A percentile compares a stretch with the other conserved stretches of the same genome.
Evolutionary conservation across 2,329 filamentous ascomycete genomes (phyloP).

Genomic region (Claviceps sp.): DNA sequence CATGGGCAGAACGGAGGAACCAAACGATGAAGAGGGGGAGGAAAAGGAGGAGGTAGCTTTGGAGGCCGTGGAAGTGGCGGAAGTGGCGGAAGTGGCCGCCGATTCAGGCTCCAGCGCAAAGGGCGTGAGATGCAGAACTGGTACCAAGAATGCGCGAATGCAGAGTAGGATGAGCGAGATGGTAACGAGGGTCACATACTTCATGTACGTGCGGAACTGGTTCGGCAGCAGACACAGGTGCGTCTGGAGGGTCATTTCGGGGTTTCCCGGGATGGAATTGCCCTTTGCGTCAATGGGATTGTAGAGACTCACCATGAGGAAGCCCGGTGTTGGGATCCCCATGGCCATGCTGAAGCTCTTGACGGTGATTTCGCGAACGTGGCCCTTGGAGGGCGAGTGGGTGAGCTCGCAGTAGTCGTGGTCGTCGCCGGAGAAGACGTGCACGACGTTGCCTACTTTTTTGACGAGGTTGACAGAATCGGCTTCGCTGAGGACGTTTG

Average conservation of each 20-base stretch:
- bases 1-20: constrained; percentile 22
- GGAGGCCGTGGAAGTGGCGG: neutral
- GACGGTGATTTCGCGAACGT: constrained; percentile 74
- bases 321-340: constrained; percentile 79
- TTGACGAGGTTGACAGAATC: constrained; percentile 65
- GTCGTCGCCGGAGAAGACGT: constrained; percentile 91
- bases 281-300: constrained; percentile 64
- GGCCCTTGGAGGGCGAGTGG: constrained; percentile 55
- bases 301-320: constrained; percentile 79
- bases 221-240: constrained; percentile 85
- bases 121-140: constrained; percentile 36
- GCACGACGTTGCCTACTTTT: constrained; percentile 66
- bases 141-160: constrained; percentile 43
- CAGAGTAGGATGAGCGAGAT: constrained; percentile 36
- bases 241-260: constrained; percentile 59
- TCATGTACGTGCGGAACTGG: constrained; percentile 71
- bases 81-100: neutral
- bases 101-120: constrained; percentile 37
- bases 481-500: constrained; percentile 72
- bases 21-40: constrained; percentile 3
- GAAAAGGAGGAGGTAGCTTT: constrained; percentile 4
- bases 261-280: constrained; percentile 29
- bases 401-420: constrained; percentile 93
- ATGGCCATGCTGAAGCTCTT: constrained; percentile 95
- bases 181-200: constrained; percentile 54